Conservation (phyloP, 139 green algal species). For the Chlorella sorokiniana region DNA sequence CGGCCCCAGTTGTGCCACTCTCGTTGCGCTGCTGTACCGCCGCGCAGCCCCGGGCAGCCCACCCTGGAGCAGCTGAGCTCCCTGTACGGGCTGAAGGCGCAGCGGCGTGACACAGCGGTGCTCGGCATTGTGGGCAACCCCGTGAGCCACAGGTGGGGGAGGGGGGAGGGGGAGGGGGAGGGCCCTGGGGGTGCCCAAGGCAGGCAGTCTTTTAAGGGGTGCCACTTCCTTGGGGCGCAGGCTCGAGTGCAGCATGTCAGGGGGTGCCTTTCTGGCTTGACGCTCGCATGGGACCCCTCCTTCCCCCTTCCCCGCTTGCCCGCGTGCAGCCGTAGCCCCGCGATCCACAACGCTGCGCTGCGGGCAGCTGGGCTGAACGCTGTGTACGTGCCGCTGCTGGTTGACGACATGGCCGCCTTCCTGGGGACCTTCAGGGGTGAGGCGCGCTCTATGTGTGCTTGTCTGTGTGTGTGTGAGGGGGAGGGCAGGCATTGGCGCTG, state of each 20-base stretch:
- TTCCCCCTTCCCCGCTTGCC: constrained; percentile 49
- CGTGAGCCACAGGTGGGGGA: constrained; percentile 77
- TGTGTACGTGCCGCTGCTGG: constrained; percentile 95
- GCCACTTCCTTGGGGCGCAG: too few relatives aligned
- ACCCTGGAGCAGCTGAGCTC: constrained; percentile 54
- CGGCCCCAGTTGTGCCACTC: background rate
- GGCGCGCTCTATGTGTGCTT: too few relatives aligned
- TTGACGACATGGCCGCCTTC: constrained; percentile 88
- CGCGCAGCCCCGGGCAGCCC: constrained; percentile 47
- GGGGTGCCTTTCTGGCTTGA: background rate
- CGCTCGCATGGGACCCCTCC: background rate
- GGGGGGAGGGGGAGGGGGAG: background rate
- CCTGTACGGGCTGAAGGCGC: constrained; percentile 68
- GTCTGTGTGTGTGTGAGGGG: too few relatives aligned
- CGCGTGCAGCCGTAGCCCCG: constrained; percentile 85
- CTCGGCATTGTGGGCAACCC: constrained; percentile 92
- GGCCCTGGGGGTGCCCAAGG: too few relatives aligned
- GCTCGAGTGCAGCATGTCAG: too few relatives aligned
- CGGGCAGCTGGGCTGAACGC: constrained; percentile 69
- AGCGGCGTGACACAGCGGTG: constrained; percentile 72
- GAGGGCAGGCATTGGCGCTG: too few relatives aligned
- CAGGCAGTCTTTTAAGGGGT: too few relatives aligned
- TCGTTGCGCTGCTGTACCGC: background rate
- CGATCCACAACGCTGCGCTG: constrained; percentile 91
- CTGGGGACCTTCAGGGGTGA: constrained; percentile 67